Conservation (phyloP, 768 basidiomycete genomes). For the Lactarius tabidus region DNA sequence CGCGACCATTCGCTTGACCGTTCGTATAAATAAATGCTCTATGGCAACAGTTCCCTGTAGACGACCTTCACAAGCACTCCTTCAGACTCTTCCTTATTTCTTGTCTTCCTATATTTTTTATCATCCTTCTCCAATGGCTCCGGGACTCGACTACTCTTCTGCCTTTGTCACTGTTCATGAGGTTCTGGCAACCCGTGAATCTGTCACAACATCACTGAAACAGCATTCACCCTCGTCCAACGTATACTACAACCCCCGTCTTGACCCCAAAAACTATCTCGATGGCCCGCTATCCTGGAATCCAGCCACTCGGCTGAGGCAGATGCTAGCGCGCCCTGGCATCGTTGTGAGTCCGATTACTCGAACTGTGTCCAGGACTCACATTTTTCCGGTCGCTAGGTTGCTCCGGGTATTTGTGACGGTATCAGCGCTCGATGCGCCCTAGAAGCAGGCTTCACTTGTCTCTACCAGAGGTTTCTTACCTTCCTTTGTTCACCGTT, state of each 20-base stretch:
- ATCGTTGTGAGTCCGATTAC: constrained; percentile 53
- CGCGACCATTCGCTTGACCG: neutral
- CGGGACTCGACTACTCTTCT: constrained; percentile 8
- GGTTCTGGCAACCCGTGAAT: neutral
- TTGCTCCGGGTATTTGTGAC: constrained; percentile 77
- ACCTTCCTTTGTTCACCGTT: neutral
- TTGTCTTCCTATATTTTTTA: too few relatives aligned
- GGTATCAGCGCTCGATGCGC: constrained; percentile 79
- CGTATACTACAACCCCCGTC: constrained; percentile 61
- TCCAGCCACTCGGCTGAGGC: constrained; percentile 65
- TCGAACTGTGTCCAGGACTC: neutral
- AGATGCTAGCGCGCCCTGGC: constrained; percentile 54
- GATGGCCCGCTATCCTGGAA: constrained; percentile 66
- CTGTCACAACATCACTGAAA: neutral
- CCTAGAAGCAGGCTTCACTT: constrained; percentile 72
- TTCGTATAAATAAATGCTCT: neutral
- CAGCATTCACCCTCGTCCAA: constrained; percentile 10
- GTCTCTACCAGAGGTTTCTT: constrained; percentile 66
- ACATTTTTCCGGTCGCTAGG: constrained; percentile 33
- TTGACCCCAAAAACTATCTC: constrained; percentile 64
- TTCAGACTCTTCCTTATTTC: neutral
- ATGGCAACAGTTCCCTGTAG: neutral
- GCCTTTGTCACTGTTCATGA: neutral
- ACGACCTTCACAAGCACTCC: neutral
- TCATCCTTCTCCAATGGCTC: constrained; percentile 4